Evolutionary conservation across 192 early-diverging fungal genomes (phyloP), one percentile per base, ranked within the genome.

Genomic region (Entophlyctis helioformis): DNA sequence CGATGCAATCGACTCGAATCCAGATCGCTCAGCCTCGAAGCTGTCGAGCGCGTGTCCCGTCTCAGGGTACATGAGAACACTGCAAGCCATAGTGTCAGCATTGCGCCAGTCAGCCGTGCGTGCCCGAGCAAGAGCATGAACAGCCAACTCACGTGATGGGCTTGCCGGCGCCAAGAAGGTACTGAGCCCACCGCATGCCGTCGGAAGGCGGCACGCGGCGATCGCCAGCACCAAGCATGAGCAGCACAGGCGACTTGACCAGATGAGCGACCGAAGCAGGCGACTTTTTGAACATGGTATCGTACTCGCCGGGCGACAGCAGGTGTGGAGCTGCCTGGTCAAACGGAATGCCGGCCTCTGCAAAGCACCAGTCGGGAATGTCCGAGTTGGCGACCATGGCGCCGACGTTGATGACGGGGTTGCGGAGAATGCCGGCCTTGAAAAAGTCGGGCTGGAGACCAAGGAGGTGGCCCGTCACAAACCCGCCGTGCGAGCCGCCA

Each of bases 321-420:
- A 79, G 46, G 11, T 76, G 57, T n/a, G 83, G 78, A 6, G 54
- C 39, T 1, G 63, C 59, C 36, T 81, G 74, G 19, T 66, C 48
- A 53, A 75, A 84, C 0, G 56, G 44, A 1, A 83, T 40, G 0
- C 71, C 81, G n/a, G 70, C 56, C 56, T 85, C 84, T 7, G 76
- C 75, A 55, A 72, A 82, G 36, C 69, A 72, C 83, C 85, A 87
- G 46, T 87, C 77, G 6, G 64, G 69, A 47, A 84, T 82, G 44
- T 86, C 80, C n/a, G 71, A 67, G 43, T 67, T 68, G 1, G 66
- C 56, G 0, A 67, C 63, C 53, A 74, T 71, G 19, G 67, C 45
- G 15, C 77, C 81, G 23, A 85, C 53, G 51, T 72, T 68, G 41
- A 78, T 66, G 1, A 87, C 85, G 3, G 86, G 86, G 59, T 89